A percentile compares a stretch with the other conserved stretches of the same genome.
phyloP scores from a whole-genome alignment of 1,284 basidiomycete genomes.

The Ustilago lituana region DNA sequence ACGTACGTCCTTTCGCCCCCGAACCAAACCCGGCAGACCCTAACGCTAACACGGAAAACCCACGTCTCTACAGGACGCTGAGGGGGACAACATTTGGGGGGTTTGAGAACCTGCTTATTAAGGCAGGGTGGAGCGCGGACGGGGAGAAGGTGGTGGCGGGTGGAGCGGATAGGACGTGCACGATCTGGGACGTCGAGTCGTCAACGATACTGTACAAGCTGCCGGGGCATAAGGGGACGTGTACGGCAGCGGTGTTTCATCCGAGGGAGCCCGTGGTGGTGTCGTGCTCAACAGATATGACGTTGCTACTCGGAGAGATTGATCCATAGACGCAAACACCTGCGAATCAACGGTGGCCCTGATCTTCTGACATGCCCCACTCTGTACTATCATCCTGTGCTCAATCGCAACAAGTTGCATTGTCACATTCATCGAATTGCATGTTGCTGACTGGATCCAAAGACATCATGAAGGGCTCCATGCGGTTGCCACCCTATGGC shows the following conservation, averaged over 20 bases:
- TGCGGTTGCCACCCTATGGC: too few relatives aligned
- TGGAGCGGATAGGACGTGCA: slow-evolving; percentile 62
- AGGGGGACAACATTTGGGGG: slow-evolving; percentile 59
- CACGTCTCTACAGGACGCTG: slow-evolving; percentile 60
- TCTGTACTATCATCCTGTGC: slow-evolving; percentile 5
- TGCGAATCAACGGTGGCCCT: too few relatives aligned
- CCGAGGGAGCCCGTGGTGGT: slow-evolving; percentile 64
- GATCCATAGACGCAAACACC: slow-evolving; percentile 24
- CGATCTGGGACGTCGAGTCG: slow-evolving; percentile 62
- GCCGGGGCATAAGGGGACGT: slow-evolving; percentile 65
- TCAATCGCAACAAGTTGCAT: neutral
- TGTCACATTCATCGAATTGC: too few relatives aligned
- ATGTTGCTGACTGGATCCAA: too few relatives aligned
- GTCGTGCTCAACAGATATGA: slow-evolving; percentile 59
- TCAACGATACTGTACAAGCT: slow-evolving; percentile 62
- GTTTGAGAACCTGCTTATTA: slow-evolving; percentile 62
- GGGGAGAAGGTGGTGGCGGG: slow-evolving; percentile 60
- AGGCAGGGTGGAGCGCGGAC: slow-evolving; percentile 56
- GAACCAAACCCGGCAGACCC: slow-evolving; percentile 50
- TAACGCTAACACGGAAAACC: slow-evolving; percentile 22
- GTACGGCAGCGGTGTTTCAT: slow-evolving; percentile 64
- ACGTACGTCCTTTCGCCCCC: slow-evolving; percentile 66
- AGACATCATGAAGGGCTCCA: too few relatives aligned
- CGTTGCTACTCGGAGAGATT: slow-evolving; percentile 60
- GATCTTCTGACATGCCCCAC: neutral